A percentile compares a stretch with the other conserved stretches of the same genome.
phyloP scores from a whole-genome alignment of 768 basidiomycete species.

The Pleurotus giganteus region DNA sequence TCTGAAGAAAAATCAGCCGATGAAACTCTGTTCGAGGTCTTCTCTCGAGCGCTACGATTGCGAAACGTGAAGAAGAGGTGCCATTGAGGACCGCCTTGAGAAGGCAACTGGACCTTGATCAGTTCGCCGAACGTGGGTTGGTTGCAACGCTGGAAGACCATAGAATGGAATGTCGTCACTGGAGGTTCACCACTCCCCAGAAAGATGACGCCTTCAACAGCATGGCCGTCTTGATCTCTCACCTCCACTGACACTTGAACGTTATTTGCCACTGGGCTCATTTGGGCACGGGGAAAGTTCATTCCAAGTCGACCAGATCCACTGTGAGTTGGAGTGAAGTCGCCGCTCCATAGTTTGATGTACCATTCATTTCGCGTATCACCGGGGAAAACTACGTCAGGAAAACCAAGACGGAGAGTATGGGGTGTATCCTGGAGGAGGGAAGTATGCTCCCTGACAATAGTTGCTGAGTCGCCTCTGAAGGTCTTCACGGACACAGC shows the following conservation, averaged over 20 bases:
- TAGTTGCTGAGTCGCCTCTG: conserved; percentile 72
- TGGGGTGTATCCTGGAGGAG: conserved; percentile 78
- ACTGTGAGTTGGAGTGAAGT: conserved; percentile 62
- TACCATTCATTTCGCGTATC: conserved; percentile 94
- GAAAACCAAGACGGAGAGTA: conserved; percentile 88
- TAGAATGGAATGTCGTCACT: conserved; percentile 80
- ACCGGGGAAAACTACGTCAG: conserved; percentile 94
- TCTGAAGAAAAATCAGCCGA: conserved; percentile 49
- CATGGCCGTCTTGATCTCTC: conserved; percentile 63
- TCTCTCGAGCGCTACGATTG: conserved; percentile 58
- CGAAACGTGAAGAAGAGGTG: conserved; percentile 96
- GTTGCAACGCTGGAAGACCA: conserved; percentile 86
- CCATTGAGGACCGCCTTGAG: conserved; percentile 67
- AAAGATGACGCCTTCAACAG: conserved; percentile 70
- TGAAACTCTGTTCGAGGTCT: conserved; percentile 30
- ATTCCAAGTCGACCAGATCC: conserved; percentile 56
- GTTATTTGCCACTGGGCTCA: conserved; percentile 58
- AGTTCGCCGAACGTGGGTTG: conserved; percentile 93
- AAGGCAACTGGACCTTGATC: conserved; percentile 80
- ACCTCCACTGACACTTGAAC: conserved; percentile 93
- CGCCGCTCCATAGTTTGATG: conserved; percentile 93
- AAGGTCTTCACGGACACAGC: conserved; percentile 85
- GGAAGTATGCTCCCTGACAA: conserved; percentile 82
- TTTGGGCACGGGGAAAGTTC: conserved; percentile 56
- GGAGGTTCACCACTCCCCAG: conserved; percentile 84